These are phyloP conservation scores for Trametes pubescens DNA, from an alignment of 1,284 basidiomycete species.

Conservation along the genomic window DNA sequence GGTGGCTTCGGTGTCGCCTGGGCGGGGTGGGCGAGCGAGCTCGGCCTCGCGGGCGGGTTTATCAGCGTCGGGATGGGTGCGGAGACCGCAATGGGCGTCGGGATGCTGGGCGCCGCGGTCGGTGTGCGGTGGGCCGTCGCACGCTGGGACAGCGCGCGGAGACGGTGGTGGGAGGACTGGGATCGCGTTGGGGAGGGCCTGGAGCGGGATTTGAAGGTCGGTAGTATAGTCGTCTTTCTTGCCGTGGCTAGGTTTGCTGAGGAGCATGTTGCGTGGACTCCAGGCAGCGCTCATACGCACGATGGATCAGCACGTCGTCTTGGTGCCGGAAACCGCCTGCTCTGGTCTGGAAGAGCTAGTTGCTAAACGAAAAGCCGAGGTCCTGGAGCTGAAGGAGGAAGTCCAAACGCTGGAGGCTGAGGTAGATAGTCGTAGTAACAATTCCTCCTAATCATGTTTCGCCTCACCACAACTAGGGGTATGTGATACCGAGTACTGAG, in stretches of 20 bases:
- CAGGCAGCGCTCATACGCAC: constrained; percentile 57
- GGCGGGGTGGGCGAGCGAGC: constrained; percentile 63
- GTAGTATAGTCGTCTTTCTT: constrained; percentile 29
- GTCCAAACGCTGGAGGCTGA: constrained; percentile 31
- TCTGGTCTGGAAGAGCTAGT: constrained; percentile 54
- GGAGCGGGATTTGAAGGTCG: constrained; percentile 75
- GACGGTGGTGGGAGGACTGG: constrained; percentile 79
- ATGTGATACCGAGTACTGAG: too few relatives aligned
- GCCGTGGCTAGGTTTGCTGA: constrained; percentile 1
- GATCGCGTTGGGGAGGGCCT: constrained; percentile 72
- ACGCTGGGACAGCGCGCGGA: constrained; percentile 77
- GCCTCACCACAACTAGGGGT: neutral
- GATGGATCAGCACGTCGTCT: constrained; percentile 55
- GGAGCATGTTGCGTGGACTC: neutral
- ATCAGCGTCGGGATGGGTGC: constrained; percentile 53
- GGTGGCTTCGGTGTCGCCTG: constrained; percentile 53
- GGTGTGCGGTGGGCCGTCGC: constrained; percentile 74
- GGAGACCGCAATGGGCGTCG: constrained; percentile 68
- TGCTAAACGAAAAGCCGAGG: constrained; percentile 49
- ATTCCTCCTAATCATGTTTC: neutral
- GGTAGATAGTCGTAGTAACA: neutral
- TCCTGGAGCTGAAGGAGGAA: constrained; percentile 56
- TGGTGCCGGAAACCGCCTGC: constrained; percentile 41
- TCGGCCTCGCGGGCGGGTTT: constrained; percentile 50
- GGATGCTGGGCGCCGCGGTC: constrained; percentile 59